These are phyloP conservation scores for Torulaspora indica DNA, from an alignment of 805 yeast species.

Conservation along the genomic window DNA sequence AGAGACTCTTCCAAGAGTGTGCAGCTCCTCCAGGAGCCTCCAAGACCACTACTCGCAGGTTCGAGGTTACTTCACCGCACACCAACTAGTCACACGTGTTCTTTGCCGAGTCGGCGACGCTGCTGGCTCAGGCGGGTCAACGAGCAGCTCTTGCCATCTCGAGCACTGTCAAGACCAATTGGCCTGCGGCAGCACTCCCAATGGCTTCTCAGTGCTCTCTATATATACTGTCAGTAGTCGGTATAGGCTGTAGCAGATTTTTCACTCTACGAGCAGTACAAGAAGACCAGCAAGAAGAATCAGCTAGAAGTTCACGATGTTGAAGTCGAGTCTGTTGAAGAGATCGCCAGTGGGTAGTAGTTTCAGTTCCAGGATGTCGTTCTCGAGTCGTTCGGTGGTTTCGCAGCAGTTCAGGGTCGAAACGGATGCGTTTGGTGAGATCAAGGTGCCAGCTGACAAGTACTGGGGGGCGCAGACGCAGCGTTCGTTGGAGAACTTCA, in stretches of 20 bases:
- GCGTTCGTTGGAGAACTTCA: constrained; percentile 88
- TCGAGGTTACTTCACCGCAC: constrained; percentile 5
- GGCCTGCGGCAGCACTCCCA: not conserved
- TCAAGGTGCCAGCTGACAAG: constrained; percentile 77
- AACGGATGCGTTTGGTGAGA: constrained; percentile 94
- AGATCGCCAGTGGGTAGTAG: not conserved
- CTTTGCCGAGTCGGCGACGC: constrained; percentile 8
- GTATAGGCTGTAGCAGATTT: not conserved
- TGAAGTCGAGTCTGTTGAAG: constrained; percentile 4
- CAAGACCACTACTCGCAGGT: constrained; percentile 1
- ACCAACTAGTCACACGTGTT: constrained; percentile 8
- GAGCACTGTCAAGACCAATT: not conserved
- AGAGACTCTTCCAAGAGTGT: constrained; percentile 45
- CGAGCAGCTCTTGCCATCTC: not conserved
- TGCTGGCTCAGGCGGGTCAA: not conserved
- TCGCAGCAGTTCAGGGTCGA: constrained; percentile 53
- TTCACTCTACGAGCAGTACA: not conserved
- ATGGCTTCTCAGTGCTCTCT: not conserved
- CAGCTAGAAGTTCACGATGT: not conserved
- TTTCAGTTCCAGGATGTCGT: constrained; percentile 4
- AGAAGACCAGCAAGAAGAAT: not conserved
- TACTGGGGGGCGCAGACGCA: constrained; percentile 99
- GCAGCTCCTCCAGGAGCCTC: not conserved
- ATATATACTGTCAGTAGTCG: not conserved
- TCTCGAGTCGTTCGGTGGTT: constrained; percentile 5